Base-by-base conservation (phyloP, 495 filamentous ascomycete species). In the Astrothelium subdiscretum region DNA sequence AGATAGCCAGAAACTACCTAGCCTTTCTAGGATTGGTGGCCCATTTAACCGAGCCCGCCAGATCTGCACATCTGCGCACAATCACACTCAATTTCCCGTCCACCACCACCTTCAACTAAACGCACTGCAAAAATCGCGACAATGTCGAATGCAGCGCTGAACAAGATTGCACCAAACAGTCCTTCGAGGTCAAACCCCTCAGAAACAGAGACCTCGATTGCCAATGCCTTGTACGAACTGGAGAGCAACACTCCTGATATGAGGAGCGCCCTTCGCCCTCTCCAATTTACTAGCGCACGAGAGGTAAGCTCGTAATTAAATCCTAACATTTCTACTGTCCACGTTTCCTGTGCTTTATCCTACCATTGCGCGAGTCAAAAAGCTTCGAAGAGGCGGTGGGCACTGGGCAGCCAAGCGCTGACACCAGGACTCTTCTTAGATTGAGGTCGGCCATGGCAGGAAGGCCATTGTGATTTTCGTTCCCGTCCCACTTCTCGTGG, bases 381-480 rank as follows among this genome's bases (percentile, higher is more conserved):
- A 62, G 13, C n/a, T 51, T 71, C 75, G 84, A 83, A 82, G 84
- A 83, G 84, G 83, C 73, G 73, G 63, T 75, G 72, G 73, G 73
- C 73, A 75, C 73, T 75, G 73, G 73, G 70, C 71, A 73, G 73
- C 73, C 66, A 62, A 78, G 79, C 81, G 84, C 84, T 86, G 85
- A 85, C 85, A 87, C 81, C 84, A 85, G 80, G 77, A 76, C 77
- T 76, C 79, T 80, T 77, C 75, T 74, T 79, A 96, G 94, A 89
- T 98, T 80, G 94, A 98, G 83, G 94, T 97, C 79, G 92, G 92
- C 81, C 91, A 96, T 81, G 94, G 94, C 86, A 96, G 95, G 85
- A 98, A 98, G 85, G 94, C 94, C 70, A 97, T 98, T 80, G 90
- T 97, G 81, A 90, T 98, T 86, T 98, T 98, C 87, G 92, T 98